Base-by-base conservation (phyloP, 805 yeast genomes). In the Metschnikowia kunwiensis region DNA sequence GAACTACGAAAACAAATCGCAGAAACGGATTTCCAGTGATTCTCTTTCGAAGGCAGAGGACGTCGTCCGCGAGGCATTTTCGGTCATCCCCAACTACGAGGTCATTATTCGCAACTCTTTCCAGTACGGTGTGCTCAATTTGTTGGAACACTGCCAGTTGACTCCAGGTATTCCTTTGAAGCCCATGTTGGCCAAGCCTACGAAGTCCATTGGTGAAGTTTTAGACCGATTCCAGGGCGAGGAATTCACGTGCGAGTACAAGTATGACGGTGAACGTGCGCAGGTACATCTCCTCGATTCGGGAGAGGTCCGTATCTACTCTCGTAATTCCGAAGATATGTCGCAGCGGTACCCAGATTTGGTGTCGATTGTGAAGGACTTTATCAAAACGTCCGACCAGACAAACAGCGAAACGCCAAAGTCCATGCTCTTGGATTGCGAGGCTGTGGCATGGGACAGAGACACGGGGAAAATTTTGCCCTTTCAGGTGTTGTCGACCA, bases 101-200 rank as follows among this genome's bases (percentile, higher is more conserved):
- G 63, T 84, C 5, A 69, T 93, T 11, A 82, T 93, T 33, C 69
- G 72, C 7, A 74, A 78, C 2, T 80, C 87, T 1, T 57, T 83
- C 41, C 65, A 78, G 27, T 54, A 77, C 49, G 97, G 97, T 0
- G 71, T 91, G 2, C 60, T 70, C 48, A 68, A 82, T 24, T 55
- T 93, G 27, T 65, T 74, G 31, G 80, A 82, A 7, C 75, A 80
- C 46, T 80, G 94, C 50, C 78, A 78, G 25, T 65, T 93, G 43
- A 79, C 82, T 7, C 96, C 98, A 0, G 97, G 97, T 1, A 80
- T 93, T 4, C 98, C 98, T 0, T 69, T 93, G 50, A 91, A 89
- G 56, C 98, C 98, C 1, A 93, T 93, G 98, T 75, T 93, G 53
- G 98, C 98, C 5, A 93, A 91, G 56, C 98, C 98, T 2, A 91